phyloP scores from a whole-genome alignment of 345 rosid genomes.

The Populus euphratica region DNA sequence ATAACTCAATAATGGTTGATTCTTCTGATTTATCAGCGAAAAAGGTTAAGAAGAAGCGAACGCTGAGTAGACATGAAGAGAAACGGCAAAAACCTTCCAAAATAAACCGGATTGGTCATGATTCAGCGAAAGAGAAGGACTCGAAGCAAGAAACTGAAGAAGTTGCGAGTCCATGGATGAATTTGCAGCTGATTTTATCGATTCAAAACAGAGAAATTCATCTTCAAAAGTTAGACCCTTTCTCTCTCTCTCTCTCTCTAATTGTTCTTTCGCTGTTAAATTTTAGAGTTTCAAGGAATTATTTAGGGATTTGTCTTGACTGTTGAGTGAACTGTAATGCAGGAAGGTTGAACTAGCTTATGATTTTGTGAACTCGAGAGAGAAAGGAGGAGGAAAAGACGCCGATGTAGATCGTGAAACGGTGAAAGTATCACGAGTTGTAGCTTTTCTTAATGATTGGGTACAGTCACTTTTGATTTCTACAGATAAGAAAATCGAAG shows the following conservation, averaged over 20 bases:
- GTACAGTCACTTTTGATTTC: conserved; percentile 58
- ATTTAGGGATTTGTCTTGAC: neutral
- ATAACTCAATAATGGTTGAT: conserved; percentile 29
- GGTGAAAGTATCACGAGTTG: conserved; percentile 51
- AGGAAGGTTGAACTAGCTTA: conserved; percentile 75
- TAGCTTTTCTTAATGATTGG: conserved; percentile 75
- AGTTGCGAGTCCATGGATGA: conserved; percentile 58
- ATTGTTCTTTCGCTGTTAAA: neutral
- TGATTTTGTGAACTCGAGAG: conserved; percentile 40
- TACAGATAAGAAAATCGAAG: conserved; percentile 36
- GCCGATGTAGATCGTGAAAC: conserved; percentile 49
- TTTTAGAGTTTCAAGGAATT: neutral
- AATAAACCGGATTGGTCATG: conserved; percentile 21
- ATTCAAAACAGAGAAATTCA: conserved; percentile 47
- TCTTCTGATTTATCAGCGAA: conserved; percentile 17
- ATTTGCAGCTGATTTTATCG: conserved; percentile 60
- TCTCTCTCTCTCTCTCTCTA: conserved; percentile 6
- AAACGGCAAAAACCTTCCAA: conserved; percentile 26
- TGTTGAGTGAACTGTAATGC: conserved; percentile 31
- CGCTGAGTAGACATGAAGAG: conserved; percentile 24
- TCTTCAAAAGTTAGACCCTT: conserved; percentile 47
- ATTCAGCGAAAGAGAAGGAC: conserved; percentile 18
- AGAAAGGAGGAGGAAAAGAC: conserved; percentile 23
- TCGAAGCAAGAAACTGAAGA: conserved; percentile 6
- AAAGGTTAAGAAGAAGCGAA: conserved; percentile 46